Evolutionary conservation across 768 basidiomycete genomes (phyloP), one percentile per base, ranked within the genome.

Genomic region (Crepidotus variabilis): DNA sequence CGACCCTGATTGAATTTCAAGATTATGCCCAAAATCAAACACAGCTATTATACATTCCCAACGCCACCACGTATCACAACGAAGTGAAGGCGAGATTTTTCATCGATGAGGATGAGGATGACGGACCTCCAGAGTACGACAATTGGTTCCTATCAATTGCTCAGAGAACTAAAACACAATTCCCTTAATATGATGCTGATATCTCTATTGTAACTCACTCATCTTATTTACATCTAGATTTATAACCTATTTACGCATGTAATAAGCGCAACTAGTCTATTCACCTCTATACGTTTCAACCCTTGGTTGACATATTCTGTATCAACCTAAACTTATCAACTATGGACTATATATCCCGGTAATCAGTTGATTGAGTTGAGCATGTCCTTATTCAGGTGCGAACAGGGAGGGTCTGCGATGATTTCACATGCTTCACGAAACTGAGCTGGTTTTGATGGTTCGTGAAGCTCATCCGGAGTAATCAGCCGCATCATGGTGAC

Each of bases 111-210:
- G 72, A 71, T 23, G 72, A 73, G 43, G 74, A 75, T 47, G 75
- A 74, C 28, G 73, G 70, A 9, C 72, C 74, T 45, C 75, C 76
- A 57, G 69, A 72, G 11, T 67, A 75, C 35, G 75, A 78, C 57
- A 72, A 72, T 35, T 78, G 76, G 75, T 77, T 73, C 60, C 59
- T 61, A 50, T 65, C 60, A 34, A 64, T 71, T 18, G 64, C 66
- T 11, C 20, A 56, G 6, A 64, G 65, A 18, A 64, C 56, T 46
- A 47, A 54, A 43, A 36, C 51, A 32, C 43, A 50, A 8, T 33
- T 5, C 36, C 33, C 14, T 46, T 28, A 34, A 55, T 48, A 14
- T 39, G 35, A 23, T 34, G 22, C n/a, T 43, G 8, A 28, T 33
- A 18, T 24, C 28, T 47, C 8, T 28, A 28, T 28, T 28, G 8